A percentile compares a stretch with the other conserved stretches of the same genome.
Evolutionary conservation across 169 alveolate species (phyloP).

Genomic region (Plasmodium relictum): DNA sequence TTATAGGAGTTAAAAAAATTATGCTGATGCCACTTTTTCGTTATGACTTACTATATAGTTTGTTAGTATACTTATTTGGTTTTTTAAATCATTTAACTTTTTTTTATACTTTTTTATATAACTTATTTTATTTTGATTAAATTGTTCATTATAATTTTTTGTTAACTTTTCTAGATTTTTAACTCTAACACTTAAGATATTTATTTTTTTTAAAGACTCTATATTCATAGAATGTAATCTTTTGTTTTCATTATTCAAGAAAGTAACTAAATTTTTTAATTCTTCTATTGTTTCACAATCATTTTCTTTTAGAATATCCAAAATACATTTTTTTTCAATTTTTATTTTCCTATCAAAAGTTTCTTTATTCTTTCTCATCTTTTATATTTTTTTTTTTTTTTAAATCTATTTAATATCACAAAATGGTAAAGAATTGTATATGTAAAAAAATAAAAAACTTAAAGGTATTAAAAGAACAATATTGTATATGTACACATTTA

Average conservation of each 20-base stretch:
- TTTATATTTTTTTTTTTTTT: not conserved
- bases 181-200: slow-evolving; percentile 45
- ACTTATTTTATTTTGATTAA: slow-evolving; percentile 12
- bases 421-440: no score
- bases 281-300: slow-evolving; percentile 70
- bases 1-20: no score
- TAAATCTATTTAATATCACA: no score
- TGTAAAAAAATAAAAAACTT: no score
- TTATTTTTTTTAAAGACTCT: slow-evolving; percentile 47
- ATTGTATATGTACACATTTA: no score
- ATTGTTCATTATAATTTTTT: slow-evolving; percentile 25
- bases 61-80: slow-evolving; percentile 11
- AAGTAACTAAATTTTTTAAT: slow-evolving; percentile 42
- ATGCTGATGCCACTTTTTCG: not conserved
- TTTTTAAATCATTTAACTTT: slow-evolving; percentile 28
- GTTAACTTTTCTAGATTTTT: slow-evolving; percentile 45
- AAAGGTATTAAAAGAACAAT: no score
- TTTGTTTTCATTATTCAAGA: slow-evolving; percentile 58
- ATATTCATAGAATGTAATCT: slow-evolving; percentile 58
- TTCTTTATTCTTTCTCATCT: slow-evolving; percentile 16
- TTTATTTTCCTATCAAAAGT: not conserved
- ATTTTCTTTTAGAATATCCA: slow-evolving; percentile 57
- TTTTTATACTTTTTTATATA: slow-evolving; percentile 20
- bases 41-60: slow-evolving; percentile 37
- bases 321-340: slow-evolving; percentile 32